A percentile compares a stretch with the other conserved stretches of the same genome.
Conservation (phyloP, 2,329 filamentous ascomycete species). For the Diaporthe eres region DNA sequence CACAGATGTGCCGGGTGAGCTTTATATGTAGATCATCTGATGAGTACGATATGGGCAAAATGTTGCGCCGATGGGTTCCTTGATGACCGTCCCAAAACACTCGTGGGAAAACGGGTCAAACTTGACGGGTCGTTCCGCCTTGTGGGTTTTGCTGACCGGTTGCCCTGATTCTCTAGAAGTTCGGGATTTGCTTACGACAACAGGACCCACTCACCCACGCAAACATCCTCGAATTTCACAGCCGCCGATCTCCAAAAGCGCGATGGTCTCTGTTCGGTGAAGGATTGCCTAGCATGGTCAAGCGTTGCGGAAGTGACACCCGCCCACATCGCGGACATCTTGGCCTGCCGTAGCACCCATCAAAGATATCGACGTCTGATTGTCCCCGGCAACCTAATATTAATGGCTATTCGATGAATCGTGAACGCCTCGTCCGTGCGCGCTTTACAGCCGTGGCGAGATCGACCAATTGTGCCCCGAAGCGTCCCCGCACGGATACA, state of each 20-base stretch:
- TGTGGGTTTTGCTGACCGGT: neutral
- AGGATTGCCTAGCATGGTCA: neutral
- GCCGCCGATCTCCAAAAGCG: slow-evolving; percentile 10
- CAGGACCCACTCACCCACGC: slow-evolving; percentile 24
- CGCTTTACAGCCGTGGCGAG: neutral
- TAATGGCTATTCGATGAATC: slow-evolving; percentile 7
- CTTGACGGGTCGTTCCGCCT: slow-evolving; percentile 17
- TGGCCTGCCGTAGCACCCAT: neutral
- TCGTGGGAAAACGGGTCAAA: slow-evolving; percentile 14
- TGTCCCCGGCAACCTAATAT: neutral
- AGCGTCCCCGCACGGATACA: neutral
- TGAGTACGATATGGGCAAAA: neutral
- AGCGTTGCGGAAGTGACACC: slow-evolving; percentile 12
- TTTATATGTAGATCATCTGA: slow-evolving; percentile 16
- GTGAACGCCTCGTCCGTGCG: slow-evolving; percentile 27
- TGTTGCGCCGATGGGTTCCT: neutral
- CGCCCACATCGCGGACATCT: neutral
- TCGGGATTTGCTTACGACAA: slow-evolving; percentile 5
- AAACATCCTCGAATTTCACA: slow-evolving; percentile 22
- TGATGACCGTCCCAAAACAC: neutral
- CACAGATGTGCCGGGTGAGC: neutral
- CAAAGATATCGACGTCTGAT: neutral
- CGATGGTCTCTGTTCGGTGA: neutral
- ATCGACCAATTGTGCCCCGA: neutral
- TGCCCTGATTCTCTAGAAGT: neutral